Conservation (phyloP, 1,284 basidiomycete species). For the Sanguinoderma infundibulare region DNA sequence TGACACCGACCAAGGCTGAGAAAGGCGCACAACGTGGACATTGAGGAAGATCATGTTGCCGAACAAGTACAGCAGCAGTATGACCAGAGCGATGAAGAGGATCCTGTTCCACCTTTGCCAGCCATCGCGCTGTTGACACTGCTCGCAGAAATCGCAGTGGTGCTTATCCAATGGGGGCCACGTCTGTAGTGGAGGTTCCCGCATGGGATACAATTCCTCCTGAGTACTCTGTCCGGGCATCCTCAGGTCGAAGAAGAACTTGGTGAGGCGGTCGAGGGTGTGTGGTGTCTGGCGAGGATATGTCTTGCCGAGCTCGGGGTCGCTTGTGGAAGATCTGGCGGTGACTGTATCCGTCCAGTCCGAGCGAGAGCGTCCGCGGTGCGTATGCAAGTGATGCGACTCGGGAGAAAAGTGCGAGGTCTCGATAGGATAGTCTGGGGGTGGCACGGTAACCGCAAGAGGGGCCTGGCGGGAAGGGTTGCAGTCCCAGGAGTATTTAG, state of each 20-base stretch:
- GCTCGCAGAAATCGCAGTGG: constrained; percentile 33
- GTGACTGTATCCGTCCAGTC: constrained; percentile 30
- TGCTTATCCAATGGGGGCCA: constrained; percentile 47
- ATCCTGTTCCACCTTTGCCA: constrained; percentile 37
- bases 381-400: constrained; percentile 7
- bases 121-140: constrained; percentile 35
- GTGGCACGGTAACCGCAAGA: constrained; percentile 30
- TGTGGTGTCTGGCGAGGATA: constrained; percentile 12
- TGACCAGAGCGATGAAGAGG: constrained; percentile 38
- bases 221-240: constrained; percentile 29
- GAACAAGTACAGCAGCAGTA: constrained; percentile 49
- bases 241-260: constrained; percentile 42
- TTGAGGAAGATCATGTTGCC: constrained; percentile 47
- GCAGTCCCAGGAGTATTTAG: constrained; percentile 24
- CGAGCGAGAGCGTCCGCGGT: constrained; percentile 24
- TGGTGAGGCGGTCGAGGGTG: constrained; percentile 41
- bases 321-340: constrained; percentile 22
- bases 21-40: constrained; percentile 37
- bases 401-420: constrained; percentile 30
- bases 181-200: constrained; percentile 32
- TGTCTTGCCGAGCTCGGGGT: constrained; percentile 19
- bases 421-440: constrained; percentile 25
- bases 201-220: constrained; percentile 34
- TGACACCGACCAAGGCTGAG: constrained; percentile 16
- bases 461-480: constrained; percentile 29